Conservation (phyloP, 164 flowering plant species). For the Umbilicus rupestris region DNA sequence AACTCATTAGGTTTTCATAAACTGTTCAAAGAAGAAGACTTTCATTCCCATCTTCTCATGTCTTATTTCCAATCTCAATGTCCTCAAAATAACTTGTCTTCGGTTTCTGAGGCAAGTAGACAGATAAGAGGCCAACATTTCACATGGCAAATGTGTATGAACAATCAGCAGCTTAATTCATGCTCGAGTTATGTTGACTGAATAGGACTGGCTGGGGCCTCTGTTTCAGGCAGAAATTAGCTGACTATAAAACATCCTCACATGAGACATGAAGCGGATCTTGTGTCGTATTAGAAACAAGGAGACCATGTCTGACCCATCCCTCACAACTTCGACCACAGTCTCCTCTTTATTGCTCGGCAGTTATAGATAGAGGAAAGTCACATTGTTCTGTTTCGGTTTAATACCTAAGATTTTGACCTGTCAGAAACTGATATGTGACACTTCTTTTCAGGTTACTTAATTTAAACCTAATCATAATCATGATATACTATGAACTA, state of each 20-base stretch:
- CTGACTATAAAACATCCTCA: slow-evolving; percentile 2
- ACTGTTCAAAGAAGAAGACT: too few relatives aligned
- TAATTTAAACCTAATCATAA: not conserved
- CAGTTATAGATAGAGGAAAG: not conserved
- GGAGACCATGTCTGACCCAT: slow-evolving; percentile 1
- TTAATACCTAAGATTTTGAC: not conserved
- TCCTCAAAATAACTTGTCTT: too few relatives aligned
- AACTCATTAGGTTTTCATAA: too few relatives aligned
- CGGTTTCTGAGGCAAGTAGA: too few relatives aligned
- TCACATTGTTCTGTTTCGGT: not conserved
- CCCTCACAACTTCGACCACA: not conserved
- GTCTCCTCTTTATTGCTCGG: not conserved
- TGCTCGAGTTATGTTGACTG: too few relatives aligned
- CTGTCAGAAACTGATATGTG: not conserved
- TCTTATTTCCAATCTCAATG: too few relatives aligned
- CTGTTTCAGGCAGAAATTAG: not conserved
- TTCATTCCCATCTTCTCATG: too few relatives aligned
- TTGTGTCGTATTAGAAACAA: not conserved
- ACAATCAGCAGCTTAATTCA: too few relatives aligned
- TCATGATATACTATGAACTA: not conserved
- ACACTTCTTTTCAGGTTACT: not conserved
- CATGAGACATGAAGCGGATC: not conserved
- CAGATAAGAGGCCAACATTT: too few relatives aligned
- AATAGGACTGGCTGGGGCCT: not conserved
- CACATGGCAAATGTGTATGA: too few relatives aligned